Base-by-base conservation (phyloP, 2,329 filamentous ascomycete species). In the Lachnellula occidentalis region DNA sequence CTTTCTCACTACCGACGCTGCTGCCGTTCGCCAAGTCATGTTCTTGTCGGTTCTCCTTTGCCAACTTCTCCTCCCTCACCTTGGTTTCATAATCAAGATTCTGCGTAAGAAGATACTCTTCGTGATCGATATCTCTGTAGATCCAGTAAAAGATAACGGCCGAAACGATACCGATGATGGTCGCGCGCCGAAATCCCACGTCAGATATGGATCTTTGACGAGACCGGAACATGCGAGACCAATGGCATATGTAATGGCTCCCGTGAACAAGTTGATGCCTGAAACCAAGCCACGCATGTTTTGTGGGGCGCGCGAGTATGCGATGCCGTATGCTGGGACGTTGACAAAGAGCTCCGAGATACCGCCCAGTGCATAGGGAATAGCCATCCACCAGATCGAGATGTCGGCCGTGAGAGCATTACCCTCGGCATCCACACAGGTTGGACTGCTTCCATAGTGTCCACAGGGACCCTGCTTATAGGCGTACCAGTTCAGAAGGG, bases 391-490 rank as follows among this genome's bases (percentile, higher is more conserved):
- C 71, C 84, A 80, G 42, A 79, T 76, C 45, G 73, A 77, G 55
- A 80, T 75, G 22, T 7, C 60, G 56, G 34, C 60, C 56, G n/a
- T 56, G 53, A 15, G 55, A 46, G 39, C 22, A 15, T 54, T 27
- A 3, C 41, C 51, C 12, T 57, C 12, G 3, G 27, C 53, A 36
- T 58, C 58, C 39, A 58, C 58, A 24, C 59, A 61, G 11, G 34
- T 22, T 14, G 41, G 4, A 19, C 49, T 42, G 1, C 48, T 48
- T 19, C 55, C 74, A 58, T 66, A 53, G 3, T 58, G 70, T 53
- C 83, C 81, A 67, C 85, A 89, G 7, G 78, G 76, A n/a, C 80
- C 81, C 51, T 71, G 70, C 65, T 78, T 67, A 74, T 90, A 90
- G 64, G 85, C 82, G 68, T 78, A 83, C 67, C 82, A 70, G 60